Base-by-base conservation (phyloP, 1,284 basidiomycete species). In the Tilletiopsis washingtonensis region DNA sequence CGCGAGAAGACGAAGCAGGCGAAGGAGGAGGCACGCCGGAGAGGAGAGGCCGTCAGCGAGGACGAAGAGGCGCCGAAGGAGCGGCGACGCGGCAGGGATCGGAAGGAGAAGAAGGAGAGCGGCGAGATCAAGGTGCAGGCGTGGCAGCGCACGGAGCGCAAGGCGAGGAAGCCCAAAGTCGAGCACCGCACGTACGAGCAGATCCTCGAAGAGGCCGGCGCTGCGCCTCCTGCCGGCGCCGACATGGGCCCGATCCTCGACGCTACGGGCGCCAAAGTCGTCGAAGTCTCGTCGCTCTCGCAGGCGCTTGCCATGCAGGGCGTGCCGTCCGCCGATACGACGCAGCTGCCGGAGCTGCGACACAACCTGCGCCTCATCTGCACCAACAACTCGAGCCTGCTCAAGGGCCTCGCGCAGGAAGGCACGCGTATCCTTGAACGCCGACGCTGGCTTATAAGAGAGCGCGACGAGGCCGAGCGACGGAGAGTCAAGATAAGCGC, bases 291-390 rank as follows among this genome's bases (percentile, higher is more conserved):
- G 14, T 69, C 67, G 17, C 36, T 69, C n/a, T 51, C 61, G 2
- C 47, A 53, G 12, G 67, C 64, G 5, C 48, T 70, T 2, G 56
- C 59, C 0, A 54, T 54, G 11, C 27, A 40, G 20, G 24, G 49
- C 11, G 64, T 59, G 24, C 88, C 88, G 1, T 84, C 86, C 0
- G 82, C 81, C 12, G 90, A 96, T 61, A 79, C 83, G 1, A 87
- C 83, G 40, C 84, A 86, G 54, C 82, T 98, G 57, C 91, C 93
- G 0, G 94, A 99, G 77, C 82, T 99, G 17, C 82, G 91, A 29
- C 91, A 98, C 72, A 99, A 99, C 72, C 75, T 98, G 23, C 82
- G 84, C 5, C 80, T 97, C 39, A 88, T 98, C 40, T 80, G 83
- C 2, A 86, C 91, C 41, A 79, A 82, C 1, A 84, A 87, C 59